A percentile compares a stretch with the other conserved stretches of the same genome.
These are phyloP conservation scores for Aethionema arabicum DNA, from an alignment of 345 rosid genomes.

Conservation along the genomic window DNA sequence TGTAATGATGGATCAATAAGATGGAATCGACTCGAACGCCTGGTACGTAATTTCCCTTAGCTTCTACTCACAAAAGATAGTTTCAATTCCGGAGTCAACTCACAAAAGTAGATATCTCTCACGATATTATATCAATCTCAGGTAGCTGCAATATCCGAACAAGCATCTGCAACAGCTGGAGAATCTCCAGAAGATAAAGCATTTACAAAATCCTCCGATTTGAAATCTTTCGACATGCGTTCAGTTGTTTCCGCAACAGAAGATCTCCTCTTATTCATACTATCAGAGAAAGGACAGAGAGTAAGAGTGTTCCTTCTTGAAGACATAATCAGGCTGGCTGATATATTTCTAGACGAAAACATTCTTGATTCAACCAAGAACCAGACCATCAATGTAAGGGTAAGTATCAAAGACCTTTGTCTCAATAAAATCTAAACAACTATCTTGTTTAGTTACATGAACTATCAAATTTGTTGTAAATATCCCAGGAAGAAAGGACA, in stretches of 20 bases:
- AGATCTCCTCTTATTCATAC: conserved; percentile 76
- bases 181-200: conserved; percentile 39
- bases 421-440: not conserved
- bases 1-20: conserved; percentile 82
- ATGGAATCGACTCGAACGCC: conserved; percentile 91
- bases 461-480: not conserved
- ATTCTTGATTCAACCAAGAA: conserved; percentile 37
- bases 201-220: conserved; percentile 42
- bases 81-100: no score
- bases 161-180: conserved; percentile 52
- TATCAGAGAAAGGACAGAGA: conserved; percentile 75
- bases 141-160: conserved; percentile 93
- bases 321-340: conserved; percentile 70
- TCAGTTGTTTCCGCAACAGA: conserved; percentile 91
- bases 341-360: conserved; percentile 55
- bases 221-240: conserved; percentile 86
- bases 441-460: not conserved
- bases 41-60: conserved; percentile 47
- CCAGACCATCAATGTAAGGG: conserved; percentile 22
- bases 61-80: not conserved
- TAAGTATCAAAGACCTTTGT: not conserved
- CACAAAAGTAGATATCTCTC: no score
- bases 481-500: conserved; percentile 49
- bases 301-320: conserved; percentile 76
- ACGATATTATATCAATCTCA: conserved; percentile 18